Conservation (phyloP, 2,329 filamentous ascomycete genomes). For the Ascochyta pisi region DNA sequence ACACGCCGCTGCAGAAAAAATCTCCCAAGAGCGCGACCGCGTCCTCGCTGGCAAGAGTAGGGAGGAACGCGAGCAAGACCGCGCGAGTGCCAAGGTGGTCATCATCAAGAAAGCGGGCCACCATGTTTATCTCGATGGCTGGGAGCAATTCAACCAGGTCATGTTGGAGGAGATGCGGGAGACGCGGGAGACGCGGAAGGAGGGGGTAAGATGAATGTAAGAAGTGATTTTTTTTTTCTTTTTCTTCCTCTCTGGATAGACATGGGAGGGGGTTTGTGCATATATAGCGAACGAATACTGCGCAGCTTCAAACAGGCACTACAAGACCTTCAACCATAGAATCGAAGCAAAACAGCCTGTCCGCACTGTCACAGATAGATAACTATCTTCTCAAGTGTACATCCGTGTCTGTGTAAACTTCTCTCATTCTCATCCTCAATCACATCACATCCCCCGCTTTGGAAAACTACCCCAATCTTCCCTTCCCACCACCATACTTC, state of each 20-base stretch:
- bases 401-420: too few relatives aligned
- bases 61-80: conserved; percentile 74
- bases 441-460: not conserved
- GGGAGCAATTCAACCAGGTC: conserved; percentile 72
- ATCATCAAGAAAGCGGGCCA: conserved; percentile 76
- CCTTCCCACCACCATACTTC: conserved; percentile 52
- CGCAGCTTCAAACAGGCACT: too few relatives aligned
- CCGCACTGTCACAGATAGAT: too few relatives aligned
- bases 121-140: conserved; percentile 74
- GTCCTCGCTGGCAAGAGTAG: conserved; percentile 67
- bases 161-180: conserved; percentile 72
- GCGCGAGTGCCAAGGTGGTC: conserved; percentile 81
- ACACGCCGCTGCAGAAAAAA: conserved; percentile 77
- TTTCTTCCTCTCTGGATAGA: too few relatives aligned
- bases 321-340: too few relatives aligned
- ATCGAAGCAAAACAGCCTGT: too few relatives aligned
- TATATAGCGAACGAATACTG: too few relatives aligned
- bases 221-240: too few relatives aligned
- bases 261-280: too few relatives aligned
- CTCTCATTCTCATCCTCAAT: too few relatives aligned
- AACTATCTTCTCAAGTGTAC: too few relatives aligned
- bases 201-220: not conserved
- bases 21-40: conserved; percentile 70
- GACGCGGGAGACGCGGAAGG: conserved; percentile 52
- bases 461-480: conserved; percentile 1